These are phyloP conservation scores for Akanthomyces muscarius DNA, from an alignment of 2,329 filamentous ascomycete species.

Conservation along the genomic window DNA sequence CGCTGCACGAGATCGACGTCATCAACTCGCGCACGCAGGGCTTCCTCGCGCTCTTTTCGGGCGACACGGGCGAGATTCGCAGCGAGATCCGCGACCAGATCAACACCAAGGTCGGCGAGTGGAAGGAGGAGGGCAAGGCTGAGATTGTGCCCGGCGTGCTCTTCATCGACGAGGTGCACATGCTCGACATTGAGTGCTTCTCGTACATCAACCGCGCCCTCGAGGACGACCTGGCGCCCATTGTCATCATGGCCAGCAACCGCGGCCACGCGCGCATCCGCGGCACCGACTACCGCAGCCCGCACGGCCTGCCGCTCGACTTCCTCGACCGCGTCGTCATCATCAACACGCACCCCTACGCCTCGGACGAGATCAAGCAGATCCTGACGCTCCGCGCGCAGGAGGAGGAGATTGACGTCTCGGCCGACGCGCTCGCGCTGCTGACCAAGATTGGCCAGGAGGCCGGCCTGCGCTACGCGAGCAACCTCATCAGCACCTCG, in stretches of 20 bases:
- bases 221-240: slow-evolving; percentile 89
- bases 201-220: slow-evolving; percentile 96
- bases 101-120: slow-evolving; percentile 97
- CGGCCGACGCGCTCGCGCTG: slow-evolving; percentile 82
- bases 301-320: slow-evolving; percentile 90
- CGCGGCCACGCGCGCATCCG: slow-evolving; percentile 86
- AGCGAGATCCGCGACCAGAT: slow-evolving; percentile 98
- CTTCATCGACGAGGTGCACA: slow-evolving; percentile 99
- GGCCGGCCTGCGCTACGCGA: slow-evolving; percentile 89
- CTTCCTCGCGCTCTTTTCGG: slow-evolving; percentile 94
- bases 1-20: slow-evolving; percentile 96
- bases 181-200: slow-evolving; percentile 99
- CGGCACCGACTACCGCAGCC: slow-evolving; percentile 88
- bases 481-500: slow-evolving; percentile 93
- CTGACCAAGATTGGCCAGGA: slow-evolving; percentile 95
- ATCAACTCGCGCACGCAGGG: slow-evolving; percentile 99
- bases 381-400: slow-evolving; percentile 89
- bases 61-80: slow-evolving; percentile 95
- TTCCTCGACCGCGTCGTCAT: slow-evolving; percentile 96
- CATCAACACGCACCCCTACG: slow-evolving; percentile 87
- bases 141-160: slow-evolving; percentile 95
- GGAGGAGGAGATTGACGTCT: slow-evolving; percentile 92
- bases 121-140: slow-evolving; percentile 99
- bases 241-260: slow-evolving; percentile 99
- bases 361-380: slow-evolving; percentile 78